Evolutionary conservation across 2,329 filamentous ascomycete genomes (phyloP).

Genomic region (Colletotrichum navitas): DNA sequence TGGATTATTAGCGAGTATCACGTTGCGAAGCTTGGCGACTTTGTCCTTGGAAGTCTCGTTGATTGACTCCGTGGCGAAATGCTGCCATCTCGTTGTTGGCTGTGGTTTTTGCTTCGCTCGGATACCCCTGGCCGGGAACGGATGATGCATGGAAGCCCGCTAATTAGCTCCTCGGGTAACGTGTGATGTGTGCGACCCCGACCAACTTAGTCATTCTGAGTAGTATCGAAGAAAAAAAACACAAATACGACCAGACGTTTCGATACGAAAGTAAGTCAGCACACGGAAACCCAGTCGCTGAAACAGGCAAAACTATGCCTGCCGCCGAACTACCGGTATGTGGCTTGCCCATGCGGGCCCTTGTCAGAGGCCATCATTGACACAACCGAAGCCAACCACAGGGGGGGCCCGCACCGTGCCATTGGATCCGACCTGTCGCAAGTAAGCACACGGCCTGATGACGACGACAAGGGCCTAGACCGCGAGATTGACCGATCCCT

Average conservation of each 20-base stretch:
- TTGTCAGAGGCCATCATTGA: background rate
- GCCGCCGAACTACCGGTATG: slow-evolving; percentile 13
- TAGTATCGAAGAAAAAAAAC: background rate
- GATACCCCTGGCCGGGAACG: background rate
- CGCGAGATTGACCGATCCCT: slow-evolving; percentile 13
- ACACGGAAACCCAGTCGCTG: slow-evolving; percentile 18
- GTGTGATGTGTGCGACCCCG: background rate
- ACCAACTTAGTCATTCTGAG: background rate
- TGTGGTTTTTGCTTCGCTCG: background rate
- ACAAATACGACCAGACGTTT: slow-evolving; percentile 13
- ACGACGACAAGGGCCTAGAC: slow-evolving; percentile 24
- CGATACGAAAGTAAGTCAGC: slow-evolving; percentile 27
- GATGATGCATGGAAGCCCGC: background rate
- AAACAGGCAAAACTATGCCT: slow-evolving; percentile 22
- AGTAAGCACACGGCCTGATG: background rate
- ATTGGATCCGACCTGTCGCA: slow-evolving; percentile 7
- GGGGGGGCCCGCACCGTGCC: slow-evolving; percentile 15
- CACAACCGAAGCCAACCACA: slow-evolving; percentile 1
- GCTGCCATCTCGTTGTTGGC: slow-evolving; percentile 20
- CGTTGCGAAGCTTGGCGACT: background rate
- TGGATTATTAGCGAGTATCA: background rate
- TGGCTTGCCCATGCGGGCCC: slow-evolving; percentile 7
- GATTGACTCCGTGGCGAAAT: background rate
- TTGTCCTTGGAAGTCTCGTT: background rate
- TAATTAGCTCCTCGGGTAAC: background rate